Conservation (phyloP, 1,139 yeast genomes). For the Hansenula lynferdii region DNA sequence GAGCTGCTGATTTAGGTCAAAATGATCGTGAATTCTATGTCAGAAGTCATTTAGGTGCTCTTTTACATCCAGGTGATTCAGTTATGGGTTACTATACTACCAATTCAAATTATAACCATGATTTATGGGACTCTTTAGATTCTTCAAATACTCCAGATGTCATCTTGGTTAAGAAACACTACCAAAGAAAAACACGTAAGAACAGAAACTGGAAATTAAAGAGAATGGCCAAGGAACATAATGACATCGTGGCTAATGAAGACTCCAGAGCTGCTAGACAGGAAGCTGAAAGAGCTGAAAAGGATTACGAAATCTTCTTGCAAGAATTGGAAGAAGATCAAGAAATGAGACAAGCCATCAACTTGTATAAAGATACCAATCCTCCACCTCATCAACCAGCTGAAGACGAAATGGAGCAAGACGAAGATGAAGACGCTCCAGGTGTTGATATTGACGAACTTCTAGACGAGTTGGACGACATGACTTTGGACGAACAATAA, state of each 20-base stretch:
- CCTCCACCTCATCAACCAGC: conserved; percentile 23
- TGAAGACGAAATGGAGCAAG: conserved; percentile 40
- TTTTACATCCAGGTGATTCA: conserved; percentile 94
- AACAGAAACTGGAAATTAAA: conserved; percentile 92
- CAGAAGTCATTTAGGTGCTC: conserved; percentile 88
- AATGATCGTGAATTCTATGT: conserved; percentile 79
- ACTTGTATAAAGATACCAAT: conserved; percentile 69
- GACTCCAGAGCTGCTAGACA: conserved; percentile 79
- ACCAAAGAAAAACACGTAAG: conserved; percentile 74
- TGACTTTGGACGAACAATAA: conserved; percentile 57
- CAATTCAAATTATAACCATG: conserved; percentile 84
- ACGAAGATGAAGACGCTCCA: conserved; percentile 71
- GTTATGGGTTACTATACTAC: conserved; percentile 84
- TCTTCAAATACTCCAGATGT: conserved; percentile 77
- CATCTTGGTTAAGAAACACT: conserved; percentile 84
- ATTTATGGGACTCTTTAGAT: conserved; percentile 66
- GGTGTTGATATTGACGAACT: conserved; percentile 76
- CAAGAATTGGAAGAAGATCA: conserved; percentile 97
- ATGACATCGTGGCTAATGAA: conserved; percentile 74
- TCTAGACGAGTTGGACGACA: conserved; percentile 88
- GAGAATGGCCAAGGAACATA: conserved; percentile 97
- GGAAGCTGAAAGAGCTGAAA: conserved; percentile 89
- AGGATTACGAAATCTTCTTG: conserved; percentile 92
- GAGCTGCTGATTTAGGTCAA: conserved; percentile 80
- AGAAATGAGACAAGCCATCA: conserved; percentile 88